These are phyloP conservation scores for Epichloe aotearoae DNA, from an alignment of 2,329 filamentous ascomycete genomes.

Conservation along the genomic window DNA sequence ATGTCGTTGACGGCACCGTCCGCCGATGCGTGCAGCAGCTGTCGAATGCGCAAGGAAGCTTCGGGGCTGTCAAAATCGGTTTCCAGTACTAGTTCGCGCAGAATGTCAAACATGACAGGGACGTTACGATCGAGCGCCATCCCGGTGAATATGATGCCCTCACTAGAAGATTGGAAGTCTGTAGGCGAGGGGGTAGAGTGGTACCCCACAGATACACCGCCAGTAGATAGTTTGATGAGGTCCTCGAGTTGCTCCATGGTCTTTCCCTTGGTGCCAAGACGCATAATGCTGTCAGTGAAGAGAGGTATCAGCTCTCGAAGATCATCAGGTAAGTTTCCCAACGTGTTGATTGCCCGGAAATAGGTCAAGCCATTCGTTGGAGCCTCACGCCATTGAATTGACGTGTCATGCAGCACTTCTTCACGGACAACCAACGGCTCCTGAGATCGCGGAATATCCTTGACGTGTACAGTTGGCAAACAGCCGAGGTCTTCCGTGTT, in stretches of 20 bases:
- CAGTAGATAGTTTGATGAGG: constrained; percentile 89
- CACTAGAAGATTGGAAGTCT: constrained; percentile 55
- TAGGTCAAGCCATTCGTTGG: constrained; percentile 94
- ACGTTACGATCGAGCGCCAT: constrained; percentile 86
- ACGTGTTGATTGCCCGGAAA: constrained; percentile 74
- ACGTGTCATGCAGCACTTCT: constrained; percentile 48
- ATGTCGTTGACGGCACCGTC: constrained; percentile 88
- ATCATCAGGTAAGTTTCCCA: constrained; percentile 71
- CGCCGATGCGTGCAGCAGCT: constrained; percentile 74
- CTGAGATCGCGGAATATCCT: constrained; percentile 72
- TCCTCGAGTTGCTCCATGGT: constrained; percentile 94
- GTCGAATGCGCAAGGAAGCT: constrained; percentile 68
- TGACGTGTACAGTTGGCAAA: constrained; percentile 75
- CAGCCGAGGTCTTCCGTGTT: constrained; percentile 77
- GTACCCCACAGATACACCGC: constrained; percentile 74
- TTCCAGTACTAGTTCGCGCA: constrained; percentile 68
- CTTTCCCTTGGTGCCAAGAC: constrained; percentile 75
- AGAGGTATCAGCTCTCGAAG: constrained; percentile 74
- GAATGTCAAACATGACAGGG: constrained; percentile 76
- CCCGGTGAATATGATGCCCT: constrained; percentile 74
- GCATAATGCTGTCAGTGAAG: constrained; percentile 86
- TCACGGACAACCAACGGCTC: constrained; percentile 49
- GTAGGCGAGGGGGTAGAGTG: constrained; percentile 68
- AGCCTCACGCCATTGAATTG: constrained; percentile 81
- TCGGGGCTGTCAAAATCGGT: constrained; percentile 81